A percentile compares a stretch with the other conserved stretches of the same genome.
Conservation (phyloP, 371 early-diverging fungal genomes). For the Rhizopus stolonifer region DNA sequence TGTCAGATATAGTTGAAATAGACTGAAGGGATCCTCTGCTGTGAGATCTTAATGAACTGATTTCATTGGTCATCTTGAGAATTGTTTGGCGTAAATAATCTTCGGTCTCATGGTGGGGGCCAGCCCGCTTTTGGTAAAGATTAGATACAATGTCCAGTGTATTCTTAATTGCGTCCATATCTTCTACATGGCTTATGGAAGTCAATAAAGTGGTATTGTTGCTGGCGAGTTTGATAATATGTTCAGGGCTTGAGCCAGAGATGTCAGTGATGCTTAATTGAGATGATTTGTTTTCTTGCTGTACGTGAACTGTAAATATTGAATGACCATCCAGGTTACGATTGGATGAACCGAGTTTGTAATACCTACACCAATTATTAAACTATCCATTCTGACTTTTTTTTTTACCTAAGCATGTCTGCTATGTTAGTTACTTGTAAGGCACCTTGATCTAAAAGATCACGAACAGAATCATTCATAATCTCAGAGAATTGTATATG, state of each 20-base stretch:
- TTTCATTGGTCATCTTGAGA: neutral
- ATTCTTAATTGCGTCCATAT: neutral
- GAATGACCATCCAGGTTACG: neutral
- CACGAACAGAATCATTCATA: neutral
- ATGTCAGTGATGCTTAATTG: neutral
- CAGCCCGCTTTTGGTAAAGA: neutral
- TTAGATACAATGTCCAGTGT: neutral
- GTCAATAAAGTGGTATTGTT: neutral
- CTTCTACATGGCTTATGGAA: neutral
- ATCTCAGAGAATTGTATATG: constrained; percentile 6
- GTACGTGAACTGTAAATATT: neutral
- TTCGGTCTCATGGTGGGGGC: neutral
- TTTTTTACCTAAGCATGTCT: constrained; percentile 1
- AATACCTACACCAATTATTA: neutral
- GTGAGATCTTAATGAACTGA: constrained; percentile 4
- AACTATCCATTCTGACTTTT: neutral
- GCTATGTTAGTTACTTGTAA: neutral
- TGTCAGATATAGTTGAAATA: neutral
- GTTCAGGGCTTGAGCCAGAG: neutral
- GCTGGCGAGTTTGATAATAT: neutral
- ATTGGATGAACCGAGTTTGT: neutral
- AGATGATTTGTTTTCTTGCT: neutral
- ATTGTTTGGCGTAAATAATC: constrained; percentile 2
- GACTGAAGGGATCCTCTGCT: constrained; percentile 3
- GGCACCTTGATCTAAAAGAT: neutral